Evolutionary conservation across 2,329 filamentous ascomycete genomes (phyloP), one percentile per base, ranked within the genome.

Genomic region (Colletotrichum viniferum): DNA sequence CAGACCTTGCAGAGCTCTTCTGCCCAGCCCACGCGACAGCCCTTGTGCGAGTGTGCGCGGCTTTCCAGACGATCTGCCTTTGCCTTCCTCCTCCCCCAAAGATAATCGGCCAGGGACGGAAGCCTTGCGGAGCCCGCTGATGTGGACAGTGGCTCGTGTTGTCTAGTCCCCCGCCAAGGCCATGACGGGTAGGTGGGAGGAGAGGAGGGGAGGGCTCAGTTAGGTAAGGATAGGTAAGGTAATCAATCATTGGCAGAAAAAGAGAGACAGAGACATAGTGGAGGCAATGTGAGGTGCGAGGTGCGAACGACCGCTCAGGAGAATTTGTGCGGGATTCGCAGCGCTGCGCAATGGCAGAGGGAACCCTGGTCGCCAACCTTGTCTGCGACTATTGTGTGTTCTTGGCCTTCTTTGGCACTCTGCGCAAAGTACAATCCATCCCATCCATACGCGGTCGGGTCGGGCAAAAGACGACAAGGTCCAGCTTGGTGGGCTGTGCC

Each of bases 401-500:
- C 43, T 48, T 48, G 43, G 43, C 43, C 43, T 48, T 48, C 43
- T 48, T 48, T 56, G 52, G 52, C 21, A 28, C 43, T 48, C 43
- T 48, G 43, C n/a, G 43, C n/a, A 48, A 21, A 48, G 43, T 21
- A 48, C 43, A 48, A 21, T 21, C n/a, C 43, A 48, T 48, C 43
- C 43, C 43, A 48, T 48, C 43, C 43, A 21, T 48, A 21, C 43
- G 43, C 43, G n/a, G 43, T 48, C 43, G 21, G 61, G 34, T 63
- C 61, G 34, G 34, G 34, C 61, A 73, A 73, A 58, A 43, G 69
- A 56, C 43, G 55, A 24, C 67, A 75, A 75, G 73, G 63, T 58
- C 69, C 69, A 72, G 62, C 56, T 38, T 38, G 48, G 73, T 72
- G 73, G 73, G 73, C 73, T 75, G 69, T 73, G 73, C 63, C 69